Base-by-base conservation (phyloP, 805 yeast genomes). In the Teunomyces lycoperdinae region DNA sequence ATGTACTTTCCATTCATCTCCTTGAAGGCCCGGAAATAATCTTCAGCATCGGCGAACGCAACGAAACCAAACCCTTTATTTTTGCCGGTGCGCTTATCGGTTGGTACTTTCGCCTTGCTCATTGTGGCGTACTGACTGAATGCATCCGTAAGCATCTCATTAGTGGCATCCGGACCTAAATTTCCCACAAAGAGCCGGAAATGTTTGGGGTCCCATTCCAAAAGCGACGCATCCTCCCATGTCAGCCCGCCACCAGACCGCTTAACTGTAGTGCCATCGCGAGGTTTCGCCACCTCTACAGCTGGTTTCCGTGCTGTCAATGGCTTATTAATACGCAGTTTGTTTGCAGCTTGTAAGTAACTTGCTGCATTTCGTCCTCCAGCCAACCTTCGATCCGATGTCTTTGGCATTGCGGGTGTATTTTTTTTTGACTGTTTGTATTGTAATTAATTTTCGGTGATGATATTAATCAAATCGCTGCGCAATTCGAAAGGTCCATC, bases 1-100 rank as follows among this genome's bases (percentile, higher is more conserved):
- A 87, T 76, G 55, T 84, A 85, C 58, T 85, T 84, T 24, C 89
- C 88, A 59, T 87, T 84, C 83, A 85, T 78, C 56, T 84, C 88
- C 59, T 81, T 83, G 64, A 84, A 87, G 2, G 91, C 89, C 44
- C 70, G 66, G 46, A 87, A 69, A 56, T 84, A 87, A 58, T 87
- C 92, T 16, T 81, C 80, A 0, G 91, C 65, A 50, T 76, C 76
- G 2, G 67, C 70, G 61, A 87, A 87, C 5, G 88, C 81, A 10
- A 87, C 85, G 62, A 87, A 87, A 6, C 90, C 95, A 60, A 70
- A 87, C 3, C 95, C 94, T 58, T 79, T 83, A 49, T 76, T 74
- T 51, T 73, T 76, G 7, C 68, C 71, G 0, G 77, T 68, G 28
- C 63, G 65, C 17, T 63, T 62, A 52, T 83, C 87, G 35, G 62